Evolutionary conservation across 2,329 filamentous ascomycete genomes (phyloP).

Genomic region (Pseudocercospora musae): DNA sequence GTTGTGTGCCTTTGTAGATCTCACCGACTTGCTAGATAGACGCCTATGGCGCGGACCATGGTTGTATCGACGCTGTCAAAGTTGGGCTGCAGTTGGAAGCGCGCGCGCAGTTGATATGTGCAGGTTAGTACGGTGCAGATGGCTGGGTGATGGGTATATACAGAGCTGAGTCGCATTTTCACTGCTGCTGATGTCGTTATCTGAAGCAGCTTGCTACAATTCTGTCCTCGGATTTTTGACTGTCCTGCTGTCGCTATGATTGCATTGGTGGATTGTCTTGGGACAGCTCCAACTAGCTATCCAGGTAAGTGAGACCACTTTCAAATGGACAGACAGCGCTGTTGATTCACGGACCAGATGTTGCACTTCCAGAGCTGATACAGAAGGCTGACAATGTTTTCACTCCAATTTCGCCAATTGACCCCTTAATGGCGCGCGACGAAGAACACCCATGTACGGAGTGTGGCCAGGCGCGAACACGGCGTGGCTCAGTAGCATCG

Average conservation of each 20-base stretch:
- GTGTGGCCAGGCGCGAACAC: slow-evolving; percentile 16
- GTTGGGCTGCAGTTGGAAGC: not conserved
- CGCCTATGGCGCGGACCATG: not conserved
- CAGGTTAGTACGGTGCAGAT: not conserved
- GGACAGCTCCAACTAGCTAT: not conserved
- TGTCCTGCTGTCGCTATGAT: no score
- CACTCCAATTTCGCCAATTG: not conserved
- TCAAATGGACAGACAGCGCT: not conserved
- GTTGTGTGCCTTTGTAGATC: not conserved
- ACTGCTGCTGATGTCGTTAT: no score
- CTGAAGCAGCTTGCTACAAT: no score
- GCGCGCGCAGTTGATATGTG: no score
- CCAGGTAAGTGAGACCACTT: not conserved
- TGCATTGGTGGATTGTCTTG: not conserved
- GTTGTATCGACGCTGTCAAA: not conserved
- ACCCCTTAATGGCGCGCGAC: slow-evolving; percentile 7
- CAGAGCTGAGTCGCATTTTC: not conserved
- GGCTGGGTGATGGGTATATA: not conserved
- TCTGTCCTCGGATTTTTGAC: no score
- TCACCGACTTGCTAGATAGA: slow-evolving; percentile 1
- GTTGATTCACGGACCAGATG: slow-evolving; percentile 5
- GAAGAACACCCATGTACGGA: slow-evolving; percentile 19
- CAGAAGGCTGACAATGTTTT: slow-evolving; percentile 2
- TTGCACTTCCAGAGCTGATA: slow-evolving; percentile 17
- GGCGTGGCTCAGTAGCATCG: slow-evolving; percentile 13